These are phyloP conservation scores for Orbilia brochopaga DNA, from an alignment of 2,329 filamentous ascomycete species.

Conservation along the genomic window DNA sequence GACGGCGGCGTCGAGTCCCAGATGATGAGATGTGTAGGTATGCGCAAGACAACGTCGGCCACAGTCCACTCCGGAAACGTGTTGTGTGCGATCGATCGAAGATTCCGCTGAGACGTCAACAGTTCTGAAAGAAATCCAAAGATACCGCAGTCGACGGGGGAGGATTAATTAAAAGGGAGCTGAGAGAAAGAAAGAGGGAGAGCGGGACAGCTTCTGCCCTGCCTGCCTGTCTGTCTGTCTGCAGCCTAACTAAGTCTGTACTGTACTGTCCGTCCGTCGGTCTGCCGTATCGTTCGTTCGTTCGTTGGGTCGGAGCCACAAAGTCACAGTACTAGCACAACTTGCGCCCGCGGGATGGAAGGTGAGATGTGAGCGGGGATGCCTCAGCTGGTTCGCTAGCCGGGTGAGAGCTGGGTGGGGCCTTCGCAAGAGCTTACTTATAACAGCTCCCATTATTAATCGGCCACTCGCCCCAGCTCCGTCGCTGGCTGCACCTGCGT, in stretches of 20 bases:
- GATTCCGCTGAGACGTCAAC: too few relatives aligned
- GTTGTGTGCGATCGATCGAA: too few relatives aligned
- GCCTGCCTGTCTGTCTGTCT: too few relatives aligned
- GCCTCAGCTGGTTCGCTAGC: constrained; percentile 20
- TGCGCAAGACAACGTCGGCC: not conserved
- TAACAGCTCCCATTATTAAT: constrained; percentile 18
- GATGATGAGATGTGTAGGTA: too few relatives aligned
- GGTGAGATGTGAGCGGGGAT: constrained; percentile 46
- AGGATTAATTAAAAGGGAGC: not conserved
- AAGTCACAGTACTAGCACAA: constrained; percentile 35
- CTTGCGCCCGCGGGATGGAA: constrained; percentile 13
- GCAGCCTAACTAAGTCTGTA: too few relatives aligned
- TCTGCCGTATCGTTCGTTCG: too few relatives aligned
- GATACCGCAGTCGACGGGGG: too few relatives aligned
- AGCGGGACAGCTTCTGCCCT: not conserved
- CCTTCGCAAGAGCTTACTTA: too few relatives aligned
- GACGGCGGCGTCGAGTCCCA: too few relatives aligned
- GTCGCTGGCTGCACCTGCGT: constrained; percentile 7
- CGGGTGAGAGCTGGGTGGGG: constrained; percentile 25
- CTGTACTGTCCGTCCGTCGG: too few relatives aligned
- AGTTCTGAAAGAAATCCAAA: too few relatives aligned
- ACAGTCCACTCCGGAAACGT: too few relatives aligned
- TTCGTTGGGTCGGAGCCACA: not conserved
- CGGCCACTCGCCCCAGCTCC: not conserved
- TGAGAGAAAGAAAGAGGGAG: not conserved